phyloP scores from a whole-genome alignment of 768 basidiomycete genomes.

The Boletus reticulatus region DNA sequence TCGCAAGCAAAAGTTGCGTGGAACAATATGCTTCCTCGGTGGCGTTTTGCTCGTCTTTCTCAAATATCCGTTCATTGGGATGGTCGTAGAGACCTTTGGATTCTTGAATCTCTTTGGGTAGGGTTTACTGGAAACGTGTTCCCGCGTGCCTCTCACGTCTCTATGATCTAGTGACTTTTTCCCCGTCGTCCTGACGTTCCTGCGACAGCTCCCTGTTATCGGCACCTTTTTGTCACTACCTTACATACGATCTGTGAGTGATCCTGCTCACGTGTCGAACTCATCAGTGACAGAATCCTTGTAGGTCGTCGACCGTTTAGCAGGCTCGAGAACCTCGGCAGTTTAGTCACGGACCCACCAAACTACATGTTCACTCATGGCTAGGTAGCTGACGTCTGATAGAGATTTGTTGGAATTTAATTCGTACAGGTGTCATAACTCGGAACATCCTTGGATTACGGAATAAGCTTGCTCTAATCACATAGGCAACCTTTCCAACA shows the following conservation, averaged over 20 bases:
- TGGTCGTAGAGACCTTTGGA: conserved; percentile 92
- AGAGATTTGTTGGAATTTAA: conserved; percentile 16
- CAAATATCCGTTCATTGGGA: conserved; percentile 93
- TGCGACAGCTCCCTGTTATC: conserved; percentile 90
- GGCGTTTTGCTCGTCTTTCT: conserved; percentile 91
- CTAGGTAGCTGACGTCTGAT: conserved; percentile 8
- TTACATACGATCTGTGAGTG: conserved; percentile 76
- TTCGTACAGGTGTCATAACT: conserved; percentile 4
- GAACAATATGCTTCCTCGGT: conserved; percentile 83
- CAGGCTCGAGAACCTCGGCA: conserved; percentile 74
- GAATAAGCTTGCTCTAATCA: background rate
- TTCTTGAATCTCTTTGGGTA: conserved; percentile 98
- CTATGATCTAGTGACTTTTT: conserved; percentile 82
- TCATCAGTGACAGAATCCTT: conserved; percentile 4
- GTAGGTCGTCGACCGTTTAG: conserved; percentile 76
- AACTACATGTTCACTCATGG: background rate
- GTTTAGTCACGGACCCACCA: conserved; percentile 41
- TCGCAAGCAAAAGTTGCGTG: conserved; percentile 90
- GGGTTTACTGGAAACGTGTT: background rate
- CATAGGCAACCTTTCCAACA: conserved; percentile 1
- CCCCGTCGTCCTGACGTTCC: conserved; percentile 96
- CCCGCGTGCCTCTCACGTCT: conserved; percentile 1
- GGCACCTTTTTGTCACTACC: conserved; percentile 86
- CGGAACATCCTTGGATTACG: background rate
- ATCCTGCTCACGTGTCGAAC: background rate